phyloP scores from a whole-genome alignment of 2,329 filamentous ascomycete genomes.

The Dactylellina leptospora region DNA sequence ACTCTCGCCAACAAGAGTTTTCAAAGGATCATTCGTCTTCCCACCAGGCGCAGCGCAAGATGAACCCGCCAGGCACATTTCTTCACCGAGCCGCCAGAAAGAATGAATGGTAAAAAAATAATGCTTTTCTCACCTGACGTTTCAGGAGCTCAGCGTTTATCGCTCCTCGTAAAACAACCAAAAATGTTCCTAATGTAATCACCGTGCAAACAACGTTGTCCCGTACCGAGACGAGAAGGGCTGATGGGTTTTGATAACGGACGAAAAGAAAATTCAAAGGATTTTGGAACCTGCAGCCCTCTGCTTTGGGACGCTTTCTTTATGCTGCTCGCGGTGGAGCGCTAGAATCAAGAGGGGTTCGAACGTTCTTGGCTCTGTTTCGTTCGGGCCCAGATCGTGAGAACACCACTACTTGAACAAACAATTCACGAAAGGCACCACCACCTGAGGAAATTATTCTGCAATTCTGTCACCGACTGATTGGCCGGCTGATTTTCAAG shows the following conservation, averaged over 20 bases:
- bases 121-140: conserved; percentile 3
- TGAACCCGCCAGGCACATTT: conserved; percentile 37
- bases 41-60: conserved; percentile 49
- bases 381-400: too few relatives aligned
- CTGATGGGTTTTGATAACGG: conserved; percentile 13
- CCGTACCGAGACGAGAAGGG: conserved; percentile 21
- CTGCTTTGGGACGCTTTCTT: conserved; percentile 21
- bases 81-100: background rate
- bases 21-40: conserved; percentile 26
- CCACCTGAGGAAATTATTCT: background rate
- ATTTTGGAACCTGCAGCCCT: conserved; percentile 46
- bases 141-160: background rate
- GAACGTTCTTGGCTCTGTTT: conserved; percentile 21
- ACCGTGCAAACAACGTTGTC: conserved; percentile 8
- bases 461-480: conserved; percentile 23
- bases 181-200: background rate
- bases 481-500: conserved; percentile 26
- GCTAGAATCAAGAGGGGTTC: conserved; percentile 11
- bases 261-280: conserved; percentile 21
- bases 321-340: conserved; percentile 8
- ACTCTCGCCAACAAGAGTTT: background rate
- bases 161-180: background rate
- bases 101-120: background rate
- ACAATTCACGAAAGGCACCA: too few relatives aligned
- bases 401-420: too few relatives aligned